Base-by-base conservation (phyloP, 2,329 filamentous ascomycete genomes). In the Colletotrichum cereale region DNA sequence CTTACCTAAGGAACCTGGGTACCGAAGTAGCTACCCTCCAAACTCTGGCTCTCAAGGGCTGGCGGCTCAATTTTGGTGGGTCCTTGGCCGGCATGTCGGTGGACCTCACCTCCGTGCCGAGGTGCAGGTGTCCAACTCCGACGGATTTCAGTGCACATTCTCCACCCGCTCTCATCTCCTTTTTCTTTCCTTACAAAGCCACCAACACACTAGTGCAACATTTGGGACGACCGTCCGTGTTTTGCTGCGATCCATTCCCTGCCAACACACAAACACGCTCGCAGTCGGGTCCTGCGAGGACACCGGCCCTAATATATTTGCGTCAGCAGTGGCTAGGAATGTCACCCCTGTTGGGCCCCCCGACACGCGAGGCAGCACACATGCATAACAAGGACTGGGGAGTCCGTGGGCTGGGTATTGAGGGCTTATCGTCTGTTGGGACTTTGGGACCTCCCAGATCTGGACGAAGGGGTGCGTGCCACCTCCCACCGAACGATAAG, bases 61-160 rank as follows among this genome's bases (percentile, higher is more conserved):
- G 42, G 42, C 67, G 67, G 67, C 56, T 56, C 63, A 48, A 57
- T 48, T 52, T 31, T 42, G 31, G 50, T 29, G 50, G 26, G 21
- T 24, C 58, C 65, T 60, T 8, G 24, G n/a, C 58, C 58, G 52
- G 64, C 57, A 60, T 67, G 29, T 68, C 65, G 65, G 68, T 40
- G 65, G 65, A 53, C 53, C 58, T 44, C 18, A 38, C 47, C 60
- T 57, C 53, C 60, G 69, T 72, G 66, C 69, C 69, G 69, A 72
- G 69, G 69, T 63, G 52, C 52, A 60, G 21, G 21, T 34, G 16
- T 36, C 65, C 69, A 72, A 72, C 38, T 69, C 69, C 69, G 38
- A 69, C 69, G 69, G 69, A 56, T 29, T 71, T 72, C 58, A 55
- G n/a, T 36, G 42, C n/a, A 31, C 12, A 29, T 40, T 48, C 8